A percentile compares a stretch with the other conserved stretches of the same genome.
phyloP scores from a whole-genome alignment of 441 rosid genomes.

The Populus tomentosa region DNA sequence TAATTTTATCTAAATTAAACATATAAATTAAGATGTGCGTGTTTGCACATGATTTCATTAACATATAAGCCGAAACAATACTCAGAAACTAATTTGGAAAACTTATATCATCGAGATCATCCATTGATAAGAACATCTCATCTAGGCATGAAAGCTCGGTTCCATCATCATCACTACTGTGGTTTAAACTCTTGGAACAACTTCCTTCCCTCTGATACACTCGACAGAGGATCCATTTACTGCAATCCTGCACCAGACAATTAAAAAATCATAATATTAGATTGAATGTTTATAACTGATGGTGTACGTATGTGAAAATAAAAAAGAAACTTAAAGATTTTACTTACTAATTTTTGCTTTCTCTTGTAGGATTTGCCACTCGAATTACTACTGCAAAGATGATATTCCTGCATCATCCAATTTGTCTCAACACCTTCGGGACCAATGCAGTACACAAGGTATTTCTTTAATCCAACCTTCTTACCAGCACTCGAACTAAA shows the following conservation, averaged over 20 bases:
- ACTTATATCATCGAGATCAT: conserved; percentile 33
- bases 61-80: not conserved
- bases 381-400: conserved; percentile 14
- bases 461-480: conserved; percentile 34
- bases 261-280: not conserved
- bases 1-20: not conserved
- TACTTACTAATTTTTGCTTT: conserved; percentile 12
- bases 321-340: not conserved
- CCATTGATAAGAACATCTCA: conserved; percentile 41
- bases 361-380: conserved; percentile 10
- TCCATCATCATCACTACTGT: conserved; percentile 25
- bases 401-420: conserved; percentile 46
- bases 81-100: conserved; percentile 7
- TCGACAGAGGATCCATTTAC: conserved; percentile 33
- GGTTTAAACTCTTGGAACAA: not conserved
- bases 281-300: not conserved
- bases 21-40: not conserved
- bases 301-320: not conserved
- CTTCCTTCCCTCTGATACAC: conserved; percentile 28
- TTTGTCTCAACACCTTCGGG: conserved; percentile 24
- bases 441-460: conserved; percentile 24
- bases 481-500: conserved; percentile 13
- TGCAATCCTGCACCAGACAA: conserved; percentile 12
- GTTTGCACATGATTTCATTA: not conserved
- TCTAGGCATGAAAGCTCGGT: conserved; percentile 41